Percentiles rank a stretch among this genome's conserved stretches.
These are phyloP conservation scores for Akanthomyces muscarius DNA, from an alignment of 2,329 filamentous ascomycete genomes.

Conservation along the genomic window DNA sequence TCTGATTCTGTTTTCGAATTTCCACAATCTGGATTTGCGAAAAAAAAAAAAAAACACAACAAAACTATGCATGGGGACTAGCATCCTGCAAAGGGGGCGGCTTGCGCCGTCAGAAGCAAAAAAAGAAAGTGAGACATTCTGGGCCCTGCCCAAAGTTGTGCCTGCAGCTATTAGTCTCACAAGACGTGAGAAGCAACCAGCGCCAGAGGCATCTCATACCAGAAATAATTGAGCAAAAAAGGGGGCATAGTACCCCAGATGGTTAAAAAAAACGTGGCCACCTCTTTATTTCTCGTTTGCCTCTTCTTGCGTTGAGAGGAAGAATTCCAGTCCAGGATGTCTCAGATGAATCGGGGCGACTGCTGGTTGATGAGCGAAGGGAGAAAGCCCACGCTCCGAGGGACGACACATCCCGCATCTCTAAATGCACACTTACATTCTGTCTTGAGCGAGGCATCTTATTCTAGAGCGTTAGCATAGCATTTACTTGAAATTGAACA, in stretches of 20 bases:
- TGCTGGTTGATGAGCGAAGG: neutral
- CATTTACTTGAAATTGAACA: neutral
- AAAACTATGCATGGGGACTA: no score
- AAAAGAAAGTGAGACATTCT: neutral
- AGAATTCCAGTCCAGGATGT: neutral
- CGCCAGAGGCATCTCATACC: no score
- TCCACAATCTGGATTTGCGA: no score
- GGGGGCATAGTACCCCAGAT: neutral
- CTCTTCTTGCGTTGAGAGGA: neutral
- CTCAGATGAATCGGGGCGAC: conserved; percentile 5
- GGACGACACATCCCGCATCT: no score
- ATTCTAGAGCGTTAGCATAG: neutral
- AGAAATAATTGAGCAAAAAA: neutral
- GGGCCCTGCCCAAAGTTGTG: neutral
- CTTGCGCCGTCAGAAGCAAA: neutral
- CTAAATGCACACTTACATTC: no score
- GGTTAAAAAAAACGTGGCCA: neutral
- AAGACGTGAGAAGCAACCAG: no score
- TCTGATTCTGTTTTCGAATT: neutral
- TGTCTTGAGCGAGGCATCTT: neutral
- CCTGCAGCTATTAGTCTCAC: no score
- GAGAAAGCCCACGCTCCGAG: neutral
- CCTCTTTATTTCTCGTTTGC: neutral
- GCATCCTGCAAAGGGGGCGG: neutral
- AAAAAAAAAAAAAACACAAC: no score